Evolutionary conservation across 2,329 filamentous ascomycete genomes (phyloP), one percentile per base, ranked within the genome.

Genomic region (Plenodomus biglobosus): DNA sequence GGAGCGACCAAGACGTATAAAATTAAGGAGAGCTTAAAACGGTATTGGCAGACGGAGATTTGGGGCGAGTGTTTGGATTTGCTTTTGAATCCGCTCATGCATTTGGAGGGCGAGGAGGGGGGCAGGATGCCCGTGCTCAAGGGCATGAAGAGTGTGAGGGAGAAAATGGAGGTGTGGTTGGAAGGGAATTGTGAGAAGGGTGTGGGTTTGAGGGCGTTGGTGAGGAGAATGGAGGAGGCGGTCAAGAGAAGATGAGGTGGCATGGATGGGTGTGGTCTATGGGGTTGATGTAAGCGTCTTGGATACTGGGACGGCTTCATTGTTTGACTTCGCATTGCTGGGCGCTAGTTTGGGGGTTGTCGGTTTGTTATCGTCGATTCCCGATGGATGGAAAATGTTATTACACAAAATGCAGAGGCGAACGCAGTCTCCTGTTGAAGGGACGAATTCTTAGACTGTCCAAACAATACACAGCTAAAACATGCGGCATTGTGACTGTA

Each of bases 1-100:
- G 75, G 72, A 2, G 77, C 74, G 1, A 82, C 80, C 1, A 85
- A 88, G 66, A 85, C 80, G 40, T 97, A 96, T 75, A 84, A 81
- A 55, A 85, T 96, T 57, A 83, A 87, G 42, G 92, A 96, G 73
- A 83, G 78, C 13, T 75, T 97, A 52, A 99, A 99, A 77, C 76
- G 94, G 38, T 99, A 99, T 74, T 99, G 94, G 94, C 92, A 97
- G 77, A 87, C 85, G 40, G 91, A 96, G 41, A 83, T 97, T 38
- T 99, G 94, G 94, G 74, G 69, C 2, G 85, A 88, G 51, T 85
- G 87, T 40, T 95, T 99, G 70, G 87, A 92, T 56, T 63, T 97
- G 49, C 74, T 97, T 56, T 77, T 99, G 37, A 99, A 99, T 71
- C 92, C 92, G 0, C 79, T 81, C 2, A 79, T 78, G 48, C 84